phyloP scores from a whole-genome alignment of 1,284 basidiomycete species.

The Microbotryomycetes sp. region DNA sequence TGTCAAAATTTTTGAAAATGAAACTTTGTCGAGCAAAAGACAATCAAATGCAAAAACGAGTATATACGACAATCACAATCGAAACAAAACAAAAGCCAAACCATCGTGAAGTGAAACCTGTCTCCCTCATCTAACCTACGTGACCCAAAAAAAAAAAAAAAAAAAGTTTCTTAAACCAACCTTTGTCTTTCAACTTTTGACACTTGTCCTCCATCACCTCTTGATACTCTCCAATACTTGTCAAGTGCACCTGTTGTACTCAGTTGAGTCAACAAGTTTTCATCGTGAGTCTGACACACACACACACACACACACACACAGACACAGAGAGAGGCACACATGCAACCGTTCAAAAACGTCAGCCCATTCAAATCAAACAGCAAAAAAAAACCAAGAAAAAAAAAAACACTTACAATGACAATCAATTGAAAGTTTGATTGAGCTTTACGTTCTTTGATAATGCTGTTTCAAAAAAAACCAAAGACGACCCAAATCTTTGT shows the following conservation, averaged over 20 bases:
- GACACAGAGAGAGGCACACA: background rate
- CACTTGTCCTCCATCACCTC: conserved; percentile 30
- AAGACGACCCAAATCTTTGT: conserved; percentile 10
- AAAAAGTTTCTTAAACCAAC: conserved; percentile 5
- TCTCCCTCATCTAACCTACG: no score
- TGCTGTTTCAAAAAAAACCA: no score
- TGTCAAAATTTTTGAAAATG: no score
- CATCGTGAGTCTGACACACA: conserved; percentile 59
- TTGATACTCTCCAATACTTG: conserved; percentile 52
- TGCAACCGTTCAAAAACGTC: background rate
- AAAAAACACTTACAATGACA: conserved; percentile 63
- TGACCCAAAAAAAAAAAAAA: background rate
- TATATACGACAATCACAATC: no score
- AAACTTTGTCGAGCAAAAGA: no score
- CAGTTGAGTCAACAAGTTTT: conserved; percentile 74
- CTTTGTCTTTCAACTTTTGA: conserved; percentile 29
- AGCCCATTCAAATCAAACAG: background rate
- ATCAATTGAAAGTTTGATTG: conserved; percentile 95
- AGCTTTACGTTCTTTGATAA: conserved; percentile 81
- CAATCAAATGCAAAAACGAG: no score
- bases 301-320: background rate
- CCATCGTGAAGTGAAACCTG: no score
- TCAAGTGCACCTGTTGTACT: conserved; percentile 83
- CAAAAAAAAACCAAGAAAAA: background rate
- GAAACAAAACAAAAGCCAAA: no score